phyloP scores from a whole-genome alignment of 805 yeast genomes.

The Barnettozyma wickerhamii region DNA sequence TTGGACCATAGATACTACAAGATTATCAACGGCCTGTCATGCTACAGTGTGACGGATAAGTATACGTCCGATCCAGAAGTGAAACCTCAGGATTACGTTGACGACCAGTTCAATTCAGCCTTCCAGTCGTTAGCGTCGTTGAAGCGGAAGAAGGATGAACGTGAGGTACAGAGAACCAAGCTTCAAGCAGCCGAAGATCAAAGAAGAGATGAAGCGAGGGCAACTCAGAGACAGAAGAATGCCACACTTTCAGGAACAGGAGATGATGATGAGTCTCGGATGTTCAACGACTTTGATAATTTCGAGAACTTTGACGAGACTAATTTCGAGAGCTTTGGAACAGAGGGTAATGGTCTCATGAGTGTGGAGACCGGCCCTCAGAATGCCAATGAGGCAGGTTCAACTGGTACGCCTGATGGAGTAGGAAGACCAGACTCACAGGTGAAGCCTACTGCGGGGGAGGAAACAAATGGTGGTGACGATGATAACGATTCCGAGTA shows the following conservation, averaged over 20 bases:
- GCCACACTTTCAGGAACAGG: background rate
- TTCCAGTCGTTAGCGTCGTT: conserved; percentile 28
- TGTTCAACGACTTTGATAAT: conserved; percentile 28
- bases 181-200: conserved; percentile 13
- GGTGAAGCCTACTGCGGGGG: background rate
- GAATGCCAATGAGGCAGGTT: too few relatives aligned
- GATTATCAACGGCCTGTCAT: conserved; percentile 11
- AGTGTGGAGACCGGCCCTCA: too few relatives aligned
- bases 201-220: conserved; percentile 9
- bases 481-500: background rate
- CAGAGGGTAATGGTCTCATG: too few relatives aligned
- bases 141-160: conserved; percentile 28
- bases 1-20: conserved; percentile 11
- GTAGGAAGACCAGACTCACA: too few relatives aligned
- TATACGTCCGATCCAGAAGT: conserved; percentile 9
- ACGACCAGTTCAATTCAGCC: conserved; percentile 29
- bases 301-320: conserved; percentile 24
- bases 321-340: conserved; percentile 29
- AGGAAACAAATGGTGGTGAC: background rate
- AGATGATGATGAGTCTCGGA: conserved; percentile 15
- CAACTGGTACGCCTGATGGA: too few relatives aligned
- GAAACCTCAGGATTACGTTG: conserved; percentile 27
- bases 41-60: conserved; percentile 9
- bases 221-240: background rate
- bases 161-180: conserved; percentile 24